A percentile compares a stretch with the other conserved stretches of the same genome.
These are phyloP conservation scores for Melampsora larici-populina DNA, from an alignment of 1,284 basidiomycete species.

Conservation along the genomic window DNA sequence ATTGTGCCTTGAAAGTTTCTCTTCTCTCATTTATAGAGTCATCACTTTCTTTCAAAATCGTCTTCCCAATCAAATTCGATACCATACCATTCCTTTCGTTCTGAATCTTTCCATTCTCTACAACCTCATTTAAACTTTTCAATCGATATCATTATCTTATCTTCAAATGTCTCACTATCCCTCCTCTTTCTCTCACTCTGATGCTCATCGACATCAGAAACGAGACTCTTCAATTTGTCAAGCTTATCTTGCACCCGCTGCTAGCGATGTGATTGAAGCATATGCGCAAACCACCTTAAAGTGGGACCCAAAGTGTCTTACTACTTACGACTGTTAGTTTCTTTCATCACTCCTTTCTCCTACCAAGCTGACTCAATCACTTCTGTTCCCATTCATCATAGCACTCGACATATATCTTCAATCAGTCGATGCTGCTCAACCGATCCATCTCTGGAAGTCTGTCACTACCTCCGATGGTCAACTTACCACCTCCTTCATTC, in stretches of 20 bases:
- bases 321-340: conserved; percentile 1
- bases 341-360: not conserved
- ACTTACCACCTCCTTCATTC: conserved; percentile 21
- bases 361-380: not conserved
- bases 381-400: not conserved
- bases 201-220: too few species aligned
- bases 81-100: too few species aligned
- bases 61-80: too few species aligned
- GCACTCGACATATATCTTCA: conserved; percentile 40
- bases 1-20: too few species aligned
- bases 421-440: conserved; percentile 21
- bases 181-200: too few species aligned
- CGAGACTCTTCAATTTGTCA: not conserved
- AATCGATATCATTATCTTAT: too few species aligned
- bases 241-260: not conserved
- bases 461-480: conserved; percentile 19
- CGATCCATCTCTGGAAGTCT: conserved; percentile 40
- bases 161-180: too few species aligned
- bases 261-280: conserved; percentile 4
- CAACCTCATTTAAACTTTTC: too few species aligned
- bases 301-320: conserved; percentile 7
- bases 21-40: too few species aligned
- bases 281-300: not conserved
- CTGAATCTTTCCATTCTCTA: too few species aligned
- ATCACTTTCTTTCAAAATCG: too few species aligned